Conservation (phyloP, 305 asterid species). For the Coffea humblotiana region DNA sequence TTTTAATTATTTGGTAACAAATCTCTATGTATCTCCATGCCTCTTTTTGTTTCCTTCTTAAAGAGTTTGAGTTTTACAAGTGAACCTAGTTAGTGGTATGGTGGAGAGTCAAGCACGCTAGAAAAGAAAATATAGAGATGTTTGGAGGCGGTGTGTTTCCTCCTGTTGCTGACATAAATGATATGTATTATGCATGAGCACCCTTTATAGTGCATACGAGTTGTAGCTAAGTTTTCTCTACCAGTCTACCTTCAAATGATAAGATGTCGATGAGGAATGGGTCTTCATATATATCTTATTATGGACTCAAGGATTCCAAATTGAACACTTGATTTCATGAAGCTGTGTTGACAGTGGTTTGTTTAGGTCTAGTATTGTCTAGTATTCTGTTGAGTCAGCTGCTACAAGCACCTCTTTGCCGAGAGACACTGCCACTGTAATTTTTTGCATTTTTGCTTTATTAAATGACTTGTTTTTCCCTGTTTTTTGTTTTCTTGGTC, state of each 20-base stretch:
- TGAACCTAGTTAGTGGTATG: neutral
- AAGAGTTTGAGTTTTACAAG: neutral
- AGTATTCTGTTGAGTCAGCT: neutral
- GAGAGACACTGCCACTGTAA: neutral
- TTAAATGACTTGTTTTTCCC: neutral
- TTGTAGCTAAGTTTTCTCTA: neutral
- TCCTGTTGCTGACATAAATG: neutral
- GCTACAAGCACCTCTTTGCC: neutral
- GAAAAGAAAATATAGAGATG: neutral
- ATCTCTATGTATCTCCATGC: neutral
- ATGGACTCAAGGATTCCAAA: neutral
- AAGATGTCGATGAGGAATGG: neutral
- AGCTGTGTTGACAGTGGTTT: neutral
- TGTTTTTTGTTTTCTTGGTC: neutral
- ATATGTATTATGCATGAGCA: too few species aligned
- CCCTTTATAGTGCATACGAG: neutral
- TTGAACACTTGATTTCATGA: neutral
- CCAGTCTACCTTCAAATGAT: neutral
- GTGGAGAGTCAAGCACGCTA: neutral
- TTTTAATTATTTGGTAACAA: neutral
- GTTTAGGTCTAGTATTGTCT: neutral
- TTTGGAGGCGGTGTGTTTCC: neutral
- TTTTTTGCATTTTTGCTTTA: neutral
- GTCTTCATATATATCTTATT: neutral
- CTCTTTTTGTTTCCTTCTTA: neutral